A percentile compares a stretch with the other conserved stretches of the same genome.
These are phyloP conservation scores for Megacollybia marginata DNA, from an alignment of 768 basidiomycete species.

Conservation along the genomic window DNA sequence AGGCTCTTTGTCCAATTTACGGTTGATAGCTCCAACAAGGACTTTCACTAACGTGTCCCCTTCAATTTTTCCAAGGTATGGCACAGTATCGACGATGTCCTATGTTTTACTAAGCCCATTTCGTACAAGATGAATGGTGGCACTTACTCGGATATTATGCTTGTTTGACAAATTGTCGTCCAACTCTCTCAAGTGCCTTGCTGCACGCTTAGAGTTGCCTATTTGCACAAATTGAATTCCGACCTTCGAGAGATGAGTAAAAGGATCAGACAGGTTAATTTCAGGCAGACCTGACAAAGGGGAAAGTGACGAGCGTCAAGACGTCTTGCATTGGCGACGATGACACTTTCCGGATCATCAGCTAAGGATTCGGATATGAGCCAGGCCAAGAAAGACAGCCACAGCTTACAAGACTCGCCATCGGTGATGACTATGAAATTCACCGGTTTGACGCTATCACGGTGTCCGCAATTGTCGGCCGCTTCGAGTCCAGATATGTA, in stretches of 20 bases:
- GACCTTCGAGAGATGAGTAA: conserved; percentile 27
- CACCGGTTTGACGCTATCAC: conserved; percentile 38
- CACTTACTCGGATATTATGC: conserved; percentile 38
- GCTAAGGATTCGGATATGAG: conserved; percentile 20
- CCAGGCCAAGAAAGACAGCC: neutral
- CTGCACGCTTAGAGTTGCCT: conserved; percentile 35
- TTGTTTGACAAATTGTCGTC: conserved; percentile 45
- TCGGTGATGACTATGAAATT: conserved; percentile 61
- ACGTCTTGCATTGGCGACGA: conserved; percentile 37
- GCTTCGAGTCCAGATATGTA: conserved; percentile 20
- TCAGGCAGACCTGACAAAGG: conserved; percentile 36
- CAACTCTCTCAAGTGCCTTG: conserved; percentile 40
- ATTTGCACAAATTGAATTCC: conserved; percentile 73
- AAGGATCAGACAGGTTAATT: neutral
- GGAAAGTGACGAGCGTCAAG: conserved; percentile 48
- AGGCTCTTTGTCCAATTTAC: too few species aligned
- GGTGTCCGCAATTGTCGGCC: conserved; percentile 20
- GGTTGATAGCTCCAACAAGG: too few species aligned
- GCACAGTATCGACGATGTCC: too few species aligned
- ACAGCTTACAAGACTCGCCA: conserved; percentile 46
- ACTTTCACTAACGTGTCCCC: too few species aligned
- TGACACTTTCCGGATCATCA: conserved; percentile 43
- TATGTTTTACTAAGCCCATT: too few species aligned
- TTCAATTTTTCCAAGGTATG: too few species aligned
- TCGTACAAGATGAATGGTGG: too few species aligned